Evolutionary conservation across 2,329 filamentous ascomycete genomes (phyloP), one percentile per base, ranked within the genome.

Genomic region (Monosporascus sp.): DNA sequence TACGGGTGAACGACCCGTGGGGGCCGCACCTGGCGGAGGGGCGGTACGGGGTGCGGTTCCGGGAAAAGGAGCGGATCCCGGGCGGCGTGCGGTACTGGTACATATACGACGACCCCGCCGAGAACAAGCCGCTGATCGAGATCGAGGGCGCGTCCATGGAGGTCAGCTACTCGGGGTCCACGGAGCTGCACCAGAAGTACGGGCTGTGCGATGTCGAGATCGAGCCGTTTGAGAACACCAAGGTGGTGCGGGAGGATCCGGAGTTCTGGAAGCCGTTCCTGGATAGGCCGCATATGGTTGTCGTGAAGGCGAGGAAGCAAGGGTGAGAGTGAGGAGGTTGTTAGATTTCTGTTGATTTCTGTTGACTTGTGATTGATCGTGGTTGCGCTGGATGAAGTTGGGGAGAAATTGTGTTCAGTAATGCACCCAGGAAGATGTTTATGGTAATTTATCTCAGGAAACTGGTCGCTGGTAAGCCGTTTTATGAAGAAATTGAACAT

Each of bases 211-310:
- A 62, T 6, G 55, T 65, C 37, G 51, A 59, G 50, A 50, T 49
- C 6, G 56, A 62, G 43, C 59, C 59, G 8, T 58, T 51, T 20
- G 58, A 59, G 55, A 59, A 63, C 22, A 47, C 60, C 4, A 51
- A 56, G 25, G 37, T 58, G 5, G 56, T 67, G 3, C 55, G 50
- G 52, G 53, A 51, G 39, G 59, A 67, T 39, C 50, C 48, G 6
- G 55, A 58, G 37, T 60, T 61, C 37, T 67, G 61, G 63, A 52
- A 56, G 37, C 49, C 54, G 15, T 63, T 63, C 52, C 31, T 65
- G 9, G 51, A 58, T 14, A 53, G 62, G 0, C 63, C 61, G 18
- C 52, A 46, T 24, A 14, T 62, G 8, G 58, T 47, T 2, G 53
- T 64, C 27, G 55, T 61, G 9, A 60, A 58, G 37, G 61, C 60